Evolutionary conservation across 2,329 filamentous ascomycete species (phyloP), one percentile per base, ranked within the genome.

Genomic region (Aureobasidium sp.): DNA sequence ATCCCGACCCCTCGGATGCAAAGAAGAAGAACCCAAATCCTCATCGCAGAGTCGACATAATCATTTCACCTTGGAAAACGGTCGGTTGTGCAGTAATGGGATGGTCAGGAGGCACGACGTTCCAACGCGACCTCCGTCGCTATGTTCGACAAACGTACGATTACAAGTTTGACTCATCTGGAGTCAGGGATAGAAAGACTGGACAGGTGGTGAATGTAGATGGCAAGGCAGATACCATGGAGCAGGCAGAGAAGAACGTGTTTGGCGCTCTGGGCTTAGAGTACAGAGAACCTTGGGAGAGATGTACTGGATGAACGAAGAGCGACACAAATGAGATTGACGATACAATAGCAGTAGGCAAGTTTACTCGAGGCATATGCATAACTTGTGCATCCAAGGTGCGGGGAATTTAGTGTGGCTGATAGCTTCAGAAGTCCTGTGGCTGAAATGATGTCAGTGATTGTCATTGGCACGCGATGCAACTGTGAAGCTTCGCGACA

Each of bases 81-180:
- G 86, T 89, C 0, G 93, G 94, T 0, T 97, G 92, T 68, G 93
- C 92, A 0, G 82, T 97, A 4, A 77, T 93, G 20, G 92, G 92
- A 1, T 97, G 93, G 94, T 88, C 84, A 17, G 90, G 92, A 0
- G 93, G 87, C 1, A 96, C 87, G 0, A 97, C 92, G 0, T 97
- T 97, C 67, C 85, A 97, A 77, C 81, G 93, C 27, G 94, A 97
- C 73, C 72, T 97, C 60, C 80, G 93, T 44, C 79, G 87, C 37
- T 96, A 93, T 74, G 90, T 87, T 64, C 92, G 90, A 73, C 81
- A 85, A 41, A 79, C 82, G 63, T 86, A 84, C 68, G 79, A 79
- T 0, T 87, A 90, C 81, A 96, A 94, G 73, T 97, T 97, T 71
- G 92, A 97, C 71, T 94, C 89, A 65, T 95, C 90, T 69, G 94